Base-by-base conservation (phyloP, 805 yeast genomes). In the Kodamaea lidongshanica region DNA sequence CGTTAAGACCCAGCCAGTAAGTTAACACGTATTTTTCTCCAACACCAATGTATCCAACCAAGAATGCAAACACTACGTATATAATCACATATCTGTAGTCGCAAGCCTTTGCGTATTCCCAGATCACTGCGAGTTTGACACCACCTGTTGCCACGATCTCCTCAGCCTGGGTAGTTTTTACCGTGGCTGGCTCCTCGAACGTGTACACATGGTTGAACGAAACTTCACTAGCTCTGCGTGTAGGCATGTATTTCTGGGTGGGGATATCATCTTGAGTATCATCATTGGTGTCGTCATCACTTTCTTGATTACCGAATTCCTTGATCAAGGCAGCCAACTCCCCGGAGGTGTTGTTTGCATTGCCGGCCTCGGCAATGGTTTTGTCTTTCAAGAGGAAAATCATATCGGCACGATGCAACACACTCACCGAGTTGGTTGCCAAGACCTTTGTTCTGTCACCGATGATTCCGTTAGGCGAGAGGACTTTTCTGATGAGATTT, bases 1-100 rank as follows among this genome's bases (percentile, higher is more conserved):
- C 50, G 40, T 71, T 71, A 19, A 47, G 40, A 41, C 78, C 84
- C 1, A 86, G 72, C 88, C 88, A 79, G 37, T 67, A 60, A 40
- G 78, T 79, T 42, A 79, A 60, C 79, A 84, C 77, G 47, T 73
- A 74, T 46, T 71, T 76, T 26, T 74, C 72, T 6, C 59, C 54
- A 9, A 70, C 50, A 11, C 65, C 61, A 28, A 35, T 51, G 19
- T 28, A 50, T 33, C 41, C 52, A 40, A 41, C 60, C 34, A 42
- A 36, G 72, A 47, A 60, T 29, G 19, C 50, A 12, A 25, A 68
- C 65, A 25, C 77, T 74, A 4, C 45, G 14, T 25, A 58, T 40
- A 12, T 74, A 67, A 27, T 4, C 10, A 38, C 32, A 15, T 29
- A 38, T 19, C 30, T 33, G 30, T 24, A 33, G 32, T 35, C 40